These are phyloP conservation scores for Rosa lucieae DNA, from an alignment of 306 rosid genomes.

Conservation along the genomic window DNA sequence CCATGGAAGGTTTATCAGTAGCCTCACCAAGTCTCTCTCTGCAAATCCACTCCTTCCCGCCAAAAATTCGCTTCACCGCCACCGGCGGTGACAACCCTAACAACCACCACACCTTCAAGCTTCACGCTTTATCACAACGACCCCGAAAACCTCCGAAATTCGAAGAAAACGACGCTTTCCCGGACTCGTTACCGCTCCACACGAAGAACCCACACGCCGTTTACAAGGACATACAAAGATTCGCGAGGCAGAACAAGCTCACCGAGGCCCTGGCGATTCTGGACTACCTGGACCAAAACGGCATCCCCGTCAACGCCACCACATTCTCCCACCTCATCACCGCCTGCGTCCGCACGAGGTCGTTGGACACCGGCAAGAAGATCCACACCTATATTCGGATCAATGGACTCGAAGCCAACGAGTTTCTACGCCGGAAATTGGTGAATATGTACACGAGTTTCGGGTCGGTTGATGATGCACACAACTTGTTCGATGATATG, in stretches of 20 bases:
- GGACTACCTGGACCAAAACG: slow-evolving; percentile 65
- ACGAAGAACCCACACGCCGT: slow-evolving; percentile 61
- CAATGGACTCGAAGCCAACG: slow-evolving; percentile 57
- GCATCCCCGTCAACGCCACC: slow-evolving; percentile 65
- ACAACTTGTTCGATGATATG: slow-evolving; percentile 45
- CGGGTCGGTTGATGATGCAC: slow-evolving; percentile 55
- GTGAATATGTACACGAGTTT: slow-evolving; percentile 62
- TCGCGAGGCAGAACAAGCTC: slow-evolving; percentile 53
- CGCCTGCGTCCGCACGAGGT: slow-evolving; percentile 58
- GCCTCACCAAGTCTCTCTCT: slow-evolving; percentile 30
- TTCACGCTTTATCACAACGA: slow-evolving; percentile 27
- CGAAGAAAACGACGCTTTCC: slow-evolving; percentile 55
- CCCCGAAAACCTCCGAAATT: slow-evolving; percentile 26
- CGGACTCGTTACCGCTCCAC: slow-evolving; percentile 71
- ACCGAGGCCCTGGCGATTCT: slow-evolving; percentile 51
- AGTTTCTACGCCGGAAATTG: slow-evolving; percentile 49
- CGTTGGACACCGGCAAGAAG: slow-evolving; percentile 39
- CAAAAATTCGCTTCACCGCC: slow-evolving; percentile 27
- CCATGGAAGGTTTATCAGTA: slow-evolving; percentile 43
- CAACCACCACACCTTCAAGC: slow-evolving; percentile 19
- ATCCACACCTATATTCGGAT: slow-evolving; percentile 51
- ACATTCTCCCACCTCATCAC: slow-evolving; percentile 64
- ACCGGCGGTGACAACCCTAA: slow-evolving; percentile 6
- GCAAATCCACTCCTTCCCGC: slow-evolving; percentile 37
- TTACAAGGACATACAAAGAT: slow-evolving; percentile 51